Percentiles rank a stretch among this genome's conserved stretches.
These are phyloP conservation scores for Sclerotinia minor DNA, from an alignment of 2,329 filamentous ascomycete genomes.

Conservation along the genomic window DNA sequence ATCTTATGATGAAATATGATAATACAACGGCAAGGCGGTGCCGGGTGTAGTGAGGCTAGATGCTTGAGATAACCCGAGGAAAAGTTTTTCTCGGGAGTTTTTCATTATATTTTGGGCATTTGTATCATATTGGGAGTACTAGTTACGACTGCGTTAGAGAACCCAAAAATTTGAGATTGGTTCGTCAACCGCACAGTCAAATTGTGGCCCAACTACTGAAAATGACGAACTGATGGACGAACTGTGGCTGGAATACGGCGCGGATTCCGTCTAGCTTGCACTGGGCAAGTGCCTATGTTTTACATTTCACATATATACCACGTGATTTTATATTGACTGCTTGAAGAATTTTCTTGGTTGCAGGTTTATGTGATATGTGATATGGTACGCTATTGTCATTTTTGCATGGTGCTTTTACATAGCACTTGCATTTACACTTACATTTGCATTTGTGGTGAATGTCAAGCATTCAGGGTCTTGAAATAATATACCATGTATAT, in stretches of 20 bases:
- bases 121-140: slow-evolving; percentile 11
- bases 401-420: not conserved
- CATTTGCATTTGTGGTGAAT: not conserved
- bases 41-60: not conserved
- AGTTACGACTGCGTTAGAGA: not conserved
- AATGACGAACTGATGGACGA: not conserved
- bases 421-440: not conserved
- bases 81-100: not conserved
- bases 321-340: slow-evolving; percentile 14
- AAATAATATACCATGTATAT: slow-evolving; percentile 1
- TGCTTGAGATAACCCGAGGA: not conserved
- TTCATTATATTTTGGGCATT: slow-evolving; percentile 12
- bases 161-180: not conserved
- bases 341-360: slow-evolving; percentile 6
- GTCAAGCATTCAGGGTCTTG: not conserved
- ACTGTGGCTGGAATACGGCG: slow-evolving; percentile 9
- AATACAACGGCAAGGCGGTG: not conserved
- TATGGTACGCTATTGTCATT: not conserved
- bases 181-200: not conserved
- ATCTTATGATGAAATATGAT: slow-evolving; percentile 6
- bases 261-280: slow-evolving; percentile 2
- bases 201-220: not conserved
- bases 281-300: not conserved
- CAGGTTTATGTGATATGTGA: slow-evolving; percentile 1
- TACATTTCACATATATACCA: not conserved